Conservation (phyloP, 306 rosid genomes). For the Dalbergia cochinchinensis region DNA sequence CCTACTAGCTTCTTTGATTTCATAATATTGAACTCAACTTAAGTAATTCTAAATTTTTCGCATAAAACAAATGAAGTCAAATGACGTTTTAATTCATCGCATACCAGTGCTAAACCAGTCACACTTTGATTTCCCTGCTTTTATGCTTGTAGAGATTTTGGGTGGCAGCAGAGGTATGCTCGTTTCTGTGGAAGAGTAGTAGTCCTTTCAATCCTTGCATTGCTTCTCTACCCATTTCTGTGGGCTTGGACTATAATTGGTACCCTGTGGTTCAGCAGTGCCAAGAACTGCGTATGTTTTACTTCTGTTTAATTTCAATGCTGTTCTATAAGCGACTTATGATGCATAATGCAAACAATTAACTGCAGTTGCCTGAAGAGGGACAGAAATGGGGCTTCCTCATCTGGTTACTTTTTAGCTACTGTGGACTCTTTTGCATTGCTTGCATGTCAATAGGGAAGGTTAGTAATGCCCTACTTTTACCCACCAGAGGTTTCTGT, state of each 20-base stretch:
- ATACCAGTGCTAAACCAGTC: conserved; percentile 30
- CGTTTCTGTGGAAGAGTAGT: conserved; percentile 96
- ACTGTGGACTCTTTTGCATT: conserved; percentile 87
- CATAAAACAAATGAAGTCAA: conserved; percentile 34
- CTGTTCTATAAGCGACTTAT: conserved; percentile 36
- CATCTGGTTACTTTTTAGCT: conserved; percentile 97
- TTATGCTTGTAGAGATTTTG: conserved; percentile 79
- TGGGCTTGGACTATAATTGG: conserved; percentile 98
- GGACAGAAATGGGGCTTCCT: conserved; percentile 99
- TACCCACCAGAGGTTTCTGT: conserved; percentile 23
- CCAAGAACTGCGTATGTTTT: conserved; percentile 82
- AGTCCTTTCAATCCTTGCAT: conserved; percentile 80
- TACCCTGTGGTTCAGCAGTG: conserved; percentile 83
- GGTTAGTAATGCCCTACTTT: conserved; percentile 60
- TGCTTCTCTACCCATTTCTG: conserved; percentile 93
- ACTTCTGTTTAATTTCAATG: conserved; percentile 7
- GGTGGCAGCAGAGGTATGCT: conserved; percentile 97
- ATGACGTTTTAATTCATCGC: conserved; percentile 35
- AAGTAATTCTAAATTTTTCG: not conserved
- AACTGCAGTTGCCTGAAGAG: conserved; percentile 80
- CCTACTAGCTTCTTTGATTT: conserved; percentile 26
- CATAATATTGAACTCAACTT: not conserved
- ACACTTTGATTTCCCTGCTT: conserved; percentile 2
- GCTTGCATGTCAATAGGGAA: conserved; percentile 91
- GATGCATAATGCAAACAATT: conserved; percentile 45